phyloP scores from a whole-genome alignment of 2,329 filamentous ascomycete genomes.

The Decorospora gaudefroyi region DNA sequence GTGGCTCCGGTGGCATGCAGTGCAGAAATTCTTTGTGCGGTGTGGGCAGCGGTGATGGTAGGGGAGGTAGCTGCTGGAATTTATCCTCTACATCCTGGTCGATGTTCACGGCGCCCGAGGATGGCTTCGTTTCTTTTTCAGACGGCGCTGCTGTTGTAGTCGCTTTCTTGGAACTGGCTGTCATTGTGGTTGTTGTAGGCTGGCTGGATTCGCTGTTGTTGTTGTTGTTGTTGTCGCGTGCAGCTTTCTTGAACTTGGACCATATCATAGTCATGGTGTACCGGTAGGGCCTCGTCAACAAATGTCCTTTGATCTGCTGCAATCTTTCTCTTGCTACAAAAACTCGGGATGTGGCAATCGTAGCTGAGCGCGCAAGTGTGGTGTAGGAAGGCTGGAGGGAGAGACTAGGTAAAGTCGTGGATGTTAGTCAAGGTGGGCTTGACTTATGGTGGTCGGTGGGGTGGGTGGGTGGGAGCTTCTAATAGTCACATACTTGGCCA shows the following conservation, averaged over 20 bases:
- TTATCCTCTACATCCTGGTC: slow-evolving; percentile 29
- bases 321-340: slow-evolving; percentile 7
- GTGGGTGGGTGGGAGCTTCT: no score
- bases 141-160: neutral
- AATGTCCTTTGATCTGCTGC: slow-evolving; percentile 9
- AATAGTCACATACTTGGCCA: slow-evolving; percentile 17
- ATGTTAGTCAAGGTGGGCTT: slow-evolving; percentile 10
- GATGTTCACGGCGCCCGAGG: no score
- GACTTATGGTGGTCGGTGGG: slow-evolving; percentile 13
- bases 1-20: slow-evolving; percentile 23
- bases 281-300: slow-evolving; percentile 14
- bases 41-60: slow-evolving; percentile 13
- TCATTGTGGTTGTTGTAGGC: slow-evolving; percentile 1
- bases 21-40: slow-evolving; percentile 21
- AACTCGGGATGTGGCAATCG: slow-evolving; percentile 10
- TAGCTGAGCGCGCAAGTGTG: slow-evolving; percentile 12
- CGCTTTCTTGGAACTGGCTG: neutral
- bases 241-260: slow-evolving; percentile 1
- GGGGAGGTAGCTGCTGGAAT: slow-evolving; percentile 26
- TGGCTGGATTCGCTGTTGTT: neutral
- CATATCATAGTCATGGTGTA: slow-evolving; percentile 6
- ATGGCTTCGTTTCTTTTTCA: no score
- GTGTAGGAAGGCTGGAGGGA: slow-evolving; percentile 16
- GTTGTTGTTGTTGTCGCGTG: slow-evolving; percentile 3
- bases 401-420: slow-evolving; percentile 7